These are phyloP conservation scores for Taphrina pruni DNA, from an alignment of 1,139 yeast species.

Conservation along the genomic window DNA sequence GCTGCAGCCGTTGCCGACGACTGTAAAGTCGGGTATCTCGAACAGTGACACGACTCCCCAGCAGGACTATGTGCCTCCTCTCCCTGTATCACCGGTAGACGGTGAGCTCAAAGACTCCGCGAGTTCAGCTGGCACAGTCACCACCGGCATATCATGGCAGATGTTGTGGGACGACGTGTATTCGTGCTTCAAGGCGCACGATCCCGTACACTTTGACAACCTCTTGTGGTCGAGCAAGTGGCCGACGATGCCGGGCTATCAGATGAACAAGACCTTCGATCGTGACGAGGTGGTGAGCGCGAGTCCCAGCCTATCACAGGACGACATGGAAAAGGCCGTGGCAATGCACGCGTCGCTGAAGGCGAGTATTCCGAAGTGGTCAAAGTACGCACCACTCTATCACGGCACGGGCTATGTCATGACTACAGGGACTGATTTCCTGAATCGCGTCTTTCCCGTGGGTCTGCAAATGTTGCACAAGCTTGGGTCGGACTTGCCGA, in stretches of 20 bases:
- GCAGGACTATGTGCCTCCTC: not conserved
- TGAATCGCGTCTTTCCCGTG: slow-evolving; percentile 26
- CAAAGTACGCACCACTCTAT: slow-evolving; percentile 9
- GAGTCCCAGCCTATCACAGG: slow-evolving; percentile 7
- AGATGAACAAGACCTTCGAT: slow-evolving; percentile 14
- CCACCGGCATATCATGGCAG: slow-evolving; percentile 1
- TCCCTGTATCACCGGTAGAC: no score
- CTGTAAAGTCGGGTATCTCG: not conserved
- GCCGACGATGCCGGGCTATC: slow-evolving; percentile 30
- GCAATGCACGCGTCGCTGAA: slow-evolving; percentile 9
- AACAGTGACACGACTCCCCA: not conserved
- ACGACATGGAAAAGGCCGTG: not conserved
- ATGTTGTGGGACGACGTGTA: slow-evolving; percentile 15
- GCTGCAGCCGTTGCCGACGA: not conserved
- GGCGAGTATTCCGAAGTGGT: slow-evolving; percentile 12
- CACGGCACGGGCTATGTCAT: slow-evolving; percentile 24
- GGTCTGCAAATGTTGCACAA: slow-evolving; percentile 25
- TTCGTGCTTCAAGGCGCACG: slow-evolving; percentile 5
- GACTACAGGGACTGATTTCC: slow-evolving; percentile 21
- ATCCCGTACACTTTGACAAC: slow-evolving; percentile 4
- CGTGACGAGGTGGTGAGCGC: slow-evolving; percentile 3
- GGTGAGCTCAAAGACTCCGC: no score
- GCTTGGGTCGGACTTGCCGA: slow-evolving; percentile 17
- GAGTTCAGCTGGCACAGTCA: no score
- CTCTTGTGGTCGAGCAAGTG: slow-evolving; percentile 8